A percentile compares a stretch with the other conserved stretches of the same genome.
phyloP scores from a whole-genome alignment of 805 yeast genomes.

The Ogataea methylovora region DNA sequence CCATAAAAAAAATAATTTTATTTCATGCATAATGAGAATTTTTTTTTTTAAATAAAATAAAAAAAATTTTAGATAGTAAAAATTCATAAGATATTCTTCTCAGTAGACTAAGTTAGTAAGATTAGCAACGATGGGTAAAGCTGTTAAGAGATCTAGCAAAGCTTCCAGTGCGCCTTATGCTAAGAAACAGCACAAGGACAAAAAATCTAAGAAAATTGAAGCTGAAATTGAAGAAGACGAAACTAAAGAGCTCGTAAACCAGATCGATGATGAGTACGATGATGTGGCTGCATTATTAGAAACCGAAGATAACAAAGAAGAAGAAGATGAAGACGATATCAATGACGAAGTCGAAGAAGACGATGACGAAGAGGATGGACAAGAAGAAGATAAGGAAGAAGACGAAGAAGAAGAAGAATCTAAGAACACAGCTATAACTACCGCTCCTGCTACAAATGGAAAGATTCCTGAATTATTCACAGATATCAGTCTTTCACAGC shows the following conservation, averaged over 20 bases:
- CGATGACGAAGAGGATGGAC: conserved; percentile 15
- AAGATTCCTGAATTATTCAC: conserved; percentile 27
- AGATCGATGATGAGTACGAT: conserved; percentile 48
- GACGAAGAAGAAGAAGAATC: conserved; percentile 24
- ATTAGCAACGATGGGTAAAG: neutral
- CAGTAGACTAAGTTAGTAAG: too few species aligned
- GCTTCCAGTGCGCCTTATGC: neutral
- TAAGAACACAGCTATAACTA: conserved; percentile 6
- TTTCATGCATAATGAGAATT: too few species aligned
- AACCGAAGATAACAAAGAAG: conserved; percentile 13
- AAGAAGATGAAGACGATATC: conserved; percentile 21
- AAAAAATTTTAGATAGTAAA: too few species aligned
- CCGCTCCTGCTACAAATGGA: neutral
- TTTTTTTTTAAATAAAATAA: too few species aligned
- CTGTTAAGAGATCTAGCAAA: neutral
- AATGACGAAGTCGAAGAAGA: conserved; percentile 12
- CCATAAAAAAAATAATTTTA: too few species aligned
- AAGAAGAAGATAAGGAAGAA: conserved; percentile 25
- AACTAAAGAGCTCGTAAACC: conserved; percentile 30
- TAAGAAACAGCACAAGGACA: neutral
- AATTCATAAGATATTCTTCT: too few species aligned
- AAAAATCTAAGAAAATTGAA: neutral
- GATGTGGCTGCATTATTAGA: conserved; percentile 46
- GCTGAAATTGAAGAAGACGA: neutral
- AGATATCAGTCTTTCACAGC: conserved; percentile 65